Percentiles rank a stretch among this genome's conserved stretches.
These are phyloP conservation scores for Candida broadrunensis DNA, from an alignment of 805 yeast species.

Conservation along the genomic window DNA sequence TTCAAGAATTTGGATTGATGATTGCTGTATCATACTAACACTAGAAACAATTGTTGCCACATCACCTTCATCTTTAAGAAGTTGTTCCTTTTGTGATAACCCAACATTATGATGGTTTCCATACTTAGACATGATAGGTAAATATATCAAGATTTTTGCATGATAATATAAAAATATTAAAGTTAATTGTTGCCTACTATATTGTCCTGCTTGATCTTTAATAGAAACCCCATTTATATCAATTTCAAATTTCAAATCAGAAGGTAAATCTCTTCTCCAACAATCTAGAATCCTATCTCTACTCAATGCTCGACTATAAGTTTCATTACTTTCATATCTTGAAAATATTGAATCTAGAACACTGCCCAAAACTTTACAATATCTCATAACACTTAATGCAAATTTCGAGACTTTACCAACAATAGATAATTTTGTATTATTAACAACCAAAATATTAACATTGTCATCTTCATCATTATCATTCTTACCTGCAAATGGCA, in stretches of 20 bases:
- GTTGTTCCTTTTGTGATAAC: constrained; percentile 33
- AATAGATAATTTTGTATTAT: constrained; percentile 55
- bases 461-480: constrained; percentile 44
- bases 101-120: constrained; percentile 43
- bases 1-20: constrained; percentile 57
- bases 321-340: constrained; percentile 42
- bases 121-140: constrained; percentile 39
- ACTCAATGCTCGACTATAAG: constrained; percentile 22
- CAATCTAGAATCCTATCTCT: constrained; percentile 68
- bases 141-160: constrained; percentile 40
- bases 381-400: constrained; percentile 64
- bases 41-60: constrained; percentile 43
- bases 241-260: constrained; percentile 57
- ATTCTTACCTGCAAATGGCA: constrained; percentile 58
- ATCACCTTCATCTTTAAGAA: constrained; percentile 35
- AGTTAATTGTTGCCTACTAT: constrained; percentile 47
- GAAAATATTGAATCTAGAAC: constrained; percentile 70
- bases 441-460: constrained; percentile 57
- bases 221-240: constrained; percentile 55
- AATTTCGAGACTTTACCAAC: constrained; percentile 68
- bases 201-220: constrained; percentile 15
- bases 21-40: constrained; percentile 65
- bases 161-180: constrained; percentile 47
- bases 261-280: constrained; percentile 75
- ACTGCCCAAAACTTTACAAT: constrained; percentile 68